Base-by-base conservation (phyloP, 192 early-diverging fungal species). In the Geranomyces variabilis region DNA sequence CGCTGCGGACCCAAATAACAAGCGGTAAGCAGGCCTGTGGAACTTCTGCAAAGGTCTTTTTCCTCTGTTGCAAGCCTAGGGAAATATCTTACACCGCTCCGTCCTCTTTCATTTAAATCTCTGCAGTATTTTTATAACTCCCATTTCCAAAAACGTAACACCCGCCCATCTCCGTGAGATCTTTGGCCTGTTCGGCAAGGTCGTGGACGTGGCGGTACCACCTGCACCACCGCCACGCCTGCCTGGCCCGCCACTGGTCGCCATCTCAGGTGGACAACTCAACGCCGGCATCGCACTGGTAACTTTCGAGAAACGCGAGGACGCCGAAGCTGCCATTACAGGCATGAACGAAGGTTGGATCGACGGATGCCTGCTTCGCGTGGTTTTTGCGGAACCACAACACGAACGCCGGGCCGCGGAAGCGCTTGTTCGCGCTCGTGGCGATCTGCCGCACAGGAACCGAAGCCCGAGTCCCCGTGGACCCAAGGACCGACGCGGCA, bases 291-390 rank as follows among this genome's bases (percentile, higher is more conserved):
- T 55, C 45, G 74, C 70, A n/a, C 69, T 46, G 17, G 63, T 80
- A 7, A 36, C 49, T 41, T 80, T 73, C 71, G 69, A 59, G 36
- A 74, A 63, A 26, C 62, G 58, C 21, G 17, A 31, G 29, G 78
- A 73, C 29, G 78, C 78, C 15, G 55, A 66, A 22, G 45, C 61
- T 26, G 78, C 71, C 24, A 26, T 71, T 10, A 44, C 63, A 14
- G 70, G 34, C 28, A 72, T 80, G 64, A 44, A 74, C 56, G 67
- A 55, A 0, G 71, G 75, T 13, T 69, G 63, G 55, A 70, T 80
- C 48, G 79, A 80, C 63, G 79, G 75, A 31, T 26, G 51, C 21
- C 3, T 2, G 24, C 51, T 80, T 0, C 22, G 46, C 22, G 60
- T 63, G 0, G 45, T 31, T 21, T 70, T 24, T 21, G 69, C 69